Evolutionary conservation across 2,329 filamentous ascomycete species (phyloP).

Genomic region (Claviceps humidiphila): DNA sequence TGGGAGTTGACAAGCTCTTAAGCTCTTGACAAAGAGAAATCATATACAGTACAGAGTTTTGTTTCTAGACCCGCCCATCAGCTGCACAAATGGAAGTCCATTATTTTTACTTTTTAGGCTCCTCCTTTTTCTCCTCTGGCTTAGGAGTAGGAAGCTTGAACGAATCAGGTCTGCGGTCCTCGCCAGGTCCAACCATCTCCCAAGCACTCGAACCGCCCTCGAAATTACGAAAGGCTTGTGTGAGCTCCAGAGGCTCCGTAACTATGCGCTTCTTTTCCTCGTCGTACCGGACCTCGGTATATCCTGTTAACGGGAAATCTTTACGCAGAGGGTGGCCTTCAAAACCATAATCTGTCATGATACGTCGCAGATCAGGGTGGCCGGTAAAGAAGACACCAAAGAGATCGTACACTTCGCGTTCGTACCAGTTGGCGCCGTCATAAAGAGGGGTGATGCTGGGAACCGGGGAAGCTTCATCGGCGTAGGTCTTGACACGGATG

Average conservation of each 20-base stretch:
- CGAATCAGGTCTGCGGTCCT: constrained; percentile 66
- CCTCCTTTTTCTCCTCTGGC: constrained; percentile 82
- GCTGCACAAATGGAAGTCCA: background rate
- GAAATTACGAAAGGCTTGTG: constrained; percentile 97
- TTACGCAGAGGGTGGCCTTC: constrained; percentile 95
- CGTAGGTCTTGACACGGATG: constrained; percentile 97
- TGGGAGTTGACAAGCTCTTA: background rate
- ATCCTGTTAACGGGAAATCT: constrained; percentile 94
- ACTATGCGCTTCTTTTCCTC: constrained; percentile 99
- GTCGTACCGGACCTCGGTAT: constrained; percentile 95
- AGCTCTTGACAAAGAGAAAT: constrained; percentile 2
- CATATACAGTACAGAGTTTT: constrained; percentile 7
- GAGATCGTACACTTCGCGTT: constrained; percentile 93
- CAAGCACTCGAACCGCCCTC: constrained; percentile 69
- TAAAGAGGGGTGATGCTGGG: constrained; percentile 77
- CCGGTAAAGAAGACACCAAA: constrained; percentile 95
- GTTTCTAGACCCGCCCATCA: background rate
- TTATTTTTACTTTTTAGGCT: constrained; percentile 69
- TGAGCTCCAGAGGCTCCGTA: constrained; percentile 92
- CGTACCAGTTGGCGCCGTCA: constrained; percentile 97
- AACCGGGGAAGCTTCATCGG: constrained; percentile 87
- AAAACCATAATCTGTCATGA: constrained; percentile 99
- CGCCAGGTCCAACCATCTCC: constrained; percentile 54
- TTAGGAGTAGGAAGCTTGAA: constrained; percentile 95
- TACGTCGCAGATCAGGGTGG: constrained; percentile 88